Evolutionary conservation across 176 grass and related monocot genomes (phyloP), one percentile per base, ranked within the genome.

Genomic region (Paspalum vaginatum): DNA sequence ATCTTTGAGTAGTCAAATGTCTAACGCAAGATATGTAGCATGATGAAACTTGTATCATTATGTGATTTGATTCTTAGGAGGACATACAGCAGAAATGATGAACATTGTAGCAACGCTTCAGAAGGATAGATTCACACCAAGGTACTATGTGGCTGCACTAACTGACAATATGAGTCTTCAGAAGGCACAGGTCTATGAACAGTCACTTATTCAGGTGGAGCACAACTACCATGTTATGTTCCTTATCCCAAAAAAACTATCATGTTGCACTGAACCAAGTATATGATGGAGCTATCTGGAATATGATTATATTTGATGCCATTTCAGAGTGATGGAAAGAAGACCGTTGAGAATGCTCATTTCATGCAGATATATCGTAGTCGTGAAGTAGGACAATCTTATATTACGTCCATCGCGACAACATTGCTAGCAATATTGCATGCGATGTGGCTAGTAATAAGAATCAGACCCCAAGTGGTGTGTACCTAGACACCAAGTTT

Each of bases 361-460:
- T 95, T 95, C 68, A 70, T 93, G 79, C 88, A 98, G 89, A 86
- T 98, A 81, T 95, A 95, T 54, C 83, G 96, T 61, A 98, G 92
- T 59, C 92, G 96, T 78, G 96, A 98, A 91, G 96, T 98, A 39
- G 96, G 92, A 14, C 96, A 98, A 65, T 98, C 92, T 79, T 98
- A 98, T 79, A 79, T 95, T 80, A 93, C 92, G 15, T 95, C 90
- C 51, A 82, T 91, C 15, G 88, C 73, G 21, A 98, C 96, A 72
- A 98, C 96, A 84, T 39, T 95, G 76, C 53, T 93, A 57, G 96
- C 92, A 76, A 75, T 77, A 24, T 44, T 85, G 26, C 95, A 95
- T 93, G 92, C 95, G 83, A 74, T 95, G 86, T 91, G 86, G 90
- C 46, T 98, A 81, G 82, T 90, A 46, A 81, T 93, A 79, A 88